These are phyloP conservation scores for Penicillium ucsense DNA, from an alignment of 495 filamentous ascomycete genomes.

Conservation along the genomic window DNA sequence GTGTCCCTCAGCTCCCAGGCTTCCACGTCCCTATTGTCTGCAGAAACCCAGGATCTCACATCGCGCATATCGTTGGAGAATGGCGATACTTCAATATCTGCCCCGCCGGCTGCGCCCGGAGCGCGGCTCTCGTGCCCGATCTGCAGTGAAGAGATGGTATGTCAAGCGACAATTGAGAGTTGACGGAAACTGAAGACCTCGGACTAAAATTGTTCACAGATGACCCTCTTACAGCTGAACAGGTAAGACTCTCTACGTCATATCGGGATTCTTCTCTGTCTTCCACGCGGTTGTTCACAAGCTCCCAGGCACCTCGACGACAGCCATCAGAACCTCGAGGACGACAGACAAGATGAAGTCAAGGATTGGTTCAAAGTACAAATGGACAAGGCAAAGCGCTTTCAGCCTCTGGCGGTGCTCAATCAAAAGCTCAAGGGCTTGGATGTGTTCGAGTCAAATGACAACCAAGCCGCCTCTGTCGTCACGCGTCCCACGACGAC, in stretches of 20 bases:
- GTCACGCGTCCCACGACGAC: conserved; percentile 21
- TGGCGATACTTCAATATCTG: conserved; percentile 36
- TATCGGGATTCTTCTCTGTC: no score
- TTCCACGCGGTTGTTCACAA: conserved; percentile 14
- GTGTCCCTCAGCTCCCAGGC: conserved; percentile 52
- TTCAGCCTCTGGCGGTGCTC: conserved; percentile 82
- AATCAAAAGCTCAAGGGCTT: conserved; percentile 97
- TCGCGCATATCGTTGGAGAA: conserved; percentile 49
- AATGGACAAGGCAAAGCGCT: conserved; percentile 89
- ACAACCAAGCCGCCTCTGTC: conserved; percentile 35
- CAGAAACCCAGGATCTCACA: conserved; percentile 48
- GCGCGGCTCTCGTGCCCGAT: conserved; percentile 81
- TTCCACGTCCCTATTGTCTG: conserved; percentile 50
- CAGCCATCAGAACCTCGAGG: conserved; percentile 84
- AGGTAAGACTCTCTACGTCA: conserved; percentile 38
- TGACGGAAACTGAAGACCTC: no score
- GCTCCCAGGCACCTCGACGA: conserved; percentile 77
- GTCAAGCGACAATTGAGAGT: background rate
- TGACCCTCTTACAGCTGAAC: conserved; percentile 88
- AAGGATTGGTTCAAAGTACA: conserved; percentile 97
- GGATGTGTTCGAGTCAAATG: conserved; percentile 96
- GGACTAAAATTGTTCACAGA: conserved; percentile 27
- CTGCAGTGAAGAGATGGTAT: conserved; percentile 92
- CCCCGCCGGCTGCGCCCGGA: conserved; percentile 44
- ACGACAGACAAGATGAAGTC: conserved; percentile 88